Evolutionary conservation across 2,329 filamentous ascomycete genomes (phyloP), one percentile per base, ranked within the genome.

Genomic region (Monilinia fructigena): DNA sequence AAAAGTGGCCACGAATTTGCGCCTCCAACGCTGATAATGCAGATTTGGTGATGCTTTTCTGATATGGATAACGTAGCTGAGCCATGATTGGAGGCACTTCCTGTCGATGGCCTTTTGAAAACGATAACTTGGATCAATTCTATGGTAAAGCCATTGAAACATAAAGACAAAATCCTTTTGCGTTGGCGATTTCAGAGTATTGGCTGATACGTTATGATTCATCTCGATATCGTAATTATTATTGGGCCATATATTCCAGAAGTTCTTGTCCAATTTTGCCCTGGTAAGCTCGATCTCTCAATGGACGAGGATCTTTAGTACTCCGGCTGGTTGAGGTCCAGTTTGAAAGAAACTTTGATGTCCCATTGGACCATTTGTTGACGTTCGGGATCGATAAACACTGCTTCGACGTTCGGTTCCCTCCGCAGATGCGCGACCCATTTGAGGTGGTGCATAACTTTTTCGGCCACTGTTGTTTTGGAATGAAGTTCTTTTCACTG

Each of bases 111-210:
- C 91, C 78, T 97, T 97, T 74, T 93, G 89, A 74, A 99, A 98
- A 47, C 89, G 88, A 77, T 98, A 96, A 73, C 89, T 91, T 0
- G 95, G 95, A 76, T 99, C 95, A 75, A 99, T 96, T 66, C 93
- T 90, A 75, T 93, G 92, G 78, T 99, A 99, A 4, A 99, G 82
- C 91, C 94, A 99, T 75, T 98, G 93, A 75, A 99, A 99, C 84
- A 99, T 96, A 78, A 86, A 90, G 75, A 96, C 95, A 80, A 99
- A 99, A 77, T 99, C 95, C 76, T 99, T 99, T 73, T 98, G 94
- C 0, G 94, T 99, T 0, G 95, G 96, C 54, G 92, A 96, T 74
- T 92, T 94, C 76, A 97, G 88, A 8, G 92, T 91, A 74, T 97
- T 97, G 70, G 91, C 89, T 0, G 92, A 91, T n/a, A 99, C 82